Conservation (phyloP, 163 green algal genomes). For the Scenedesmus sp. region DNA sequence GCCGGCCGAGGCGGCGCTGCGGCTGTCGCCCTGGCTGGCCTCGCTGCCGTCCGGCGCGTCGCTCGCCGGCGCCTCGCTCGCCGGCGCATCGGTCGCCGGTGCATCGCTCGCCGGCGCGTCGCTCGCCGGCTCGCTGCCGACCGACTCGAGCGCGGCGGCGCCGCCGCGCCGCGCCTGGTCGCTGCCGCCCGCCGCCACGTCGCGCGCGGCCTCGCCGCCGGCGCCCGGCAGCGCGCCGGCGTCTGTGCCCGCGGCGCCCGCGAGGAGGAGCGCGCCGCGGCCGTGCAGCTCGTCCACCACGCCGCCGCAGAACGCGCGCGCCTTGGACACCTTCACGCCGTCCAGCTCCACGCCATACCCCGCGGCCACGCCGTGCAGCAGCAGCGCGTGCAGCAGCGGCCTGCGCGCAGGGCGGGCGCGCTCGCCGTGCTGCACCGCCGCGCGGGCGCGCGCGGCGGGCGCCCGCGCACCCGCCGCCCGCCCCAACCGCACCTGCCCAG, state of each 20-base stretch:
- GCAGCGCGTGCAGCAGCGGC: slow-evolving; percentile 88
- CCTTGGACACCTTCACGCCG: slow-evolving; percentile 90
- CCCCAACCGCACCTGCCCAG: slow-evolving; percentile 74
- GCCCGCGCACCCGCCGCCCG: not conserved
- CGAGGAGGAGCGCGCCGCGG: no score
- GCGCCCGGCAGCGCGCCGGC: not conserved
- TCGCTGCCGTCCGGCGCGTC: not conserved
- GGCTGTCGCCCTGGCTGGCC: not conserved
- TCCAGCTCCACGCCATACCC: slow-evolving; percentile 90
- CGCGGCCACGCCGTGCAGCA: slow-evolving; percentile 59
- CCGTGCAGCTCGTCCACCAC: slow-evolving; percentile 52
- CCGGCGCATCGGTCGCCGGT: not conserved
- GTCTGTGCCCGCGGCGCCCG: no score
- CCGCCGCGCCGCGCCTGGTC: no score
- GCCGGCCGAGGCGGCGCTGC: not conserved
- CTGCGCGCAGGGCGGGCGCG: slow-evolving; percentile 62
- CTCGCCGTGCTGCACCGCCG: no score
- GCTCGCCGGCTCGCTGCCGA: no score
- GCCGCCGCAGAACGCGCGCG: slow-evolving; percentile 74
- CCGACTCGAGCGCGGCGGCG: no score
- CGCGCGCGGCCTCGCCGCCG: not conserved
- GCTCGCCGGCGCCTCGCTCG: not conserved
- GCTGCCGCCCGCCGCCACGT: no score
- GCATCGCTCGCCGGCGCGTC: no score
- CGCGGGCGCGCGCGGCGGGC: no score